Evolutionary conservation across 192 early-diverging fungal species (phyloP).

Genomic region (Globomyces pollinis-pini): DNA sequence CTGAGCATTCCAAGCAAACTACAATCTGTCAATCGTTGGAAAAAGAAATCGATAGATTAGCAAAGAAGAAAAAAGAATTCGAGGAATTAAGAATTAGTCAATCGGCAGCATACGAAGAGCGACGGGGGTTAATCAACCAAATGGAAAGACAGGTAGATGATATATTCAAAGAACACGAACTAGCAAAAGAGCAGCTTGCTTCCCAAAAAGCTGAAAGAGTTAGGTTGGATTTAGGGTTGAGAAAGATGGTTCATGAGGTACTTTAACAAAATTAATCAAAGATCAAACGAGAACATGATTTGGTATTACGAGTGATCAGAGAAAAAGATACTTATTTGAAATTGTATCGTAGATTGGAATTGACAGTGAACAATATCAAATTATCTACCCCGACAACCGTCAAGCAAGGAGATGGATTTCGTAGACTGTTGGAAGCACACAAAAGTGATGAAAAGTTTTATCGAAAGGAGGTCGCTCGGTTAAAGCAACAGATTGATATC

Average conservation of each 20-base stretch:
- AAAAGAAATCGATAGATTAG: conserved; percentile 46
- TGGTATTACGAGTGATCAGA: conserved; percentile 42
- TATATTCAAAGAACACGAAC: conserved; percentile 55
- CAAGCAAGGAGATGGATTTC: conserved; percentile 42
- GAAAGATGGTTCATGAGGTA: conserved; percentile 41
- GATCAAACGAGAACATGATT: conserved; percentile 52
- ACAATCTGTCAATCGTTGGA: conserved; percentile 42
- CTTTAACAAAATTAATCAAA: background rate
- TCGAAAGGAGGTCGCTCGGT: conserved; percentile 25
- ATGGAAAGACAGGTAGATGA: conserved; percentile 53
- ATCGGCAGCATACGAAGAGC: conserved; percentile 44
- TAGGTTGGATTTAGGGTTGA: conserved; percentile 38
- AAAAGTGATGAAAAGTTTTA: conserved; percentile 34
- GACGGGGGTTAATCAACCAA: conserved; percentile 43
- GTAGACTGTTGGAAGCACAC: conserved; percentile 21
- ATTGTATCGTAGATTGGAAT: conserved; percentile 38
- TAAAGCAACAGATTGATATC: conserved; percentile 44
- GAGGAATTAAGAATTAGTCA: conserved; percentile 47
- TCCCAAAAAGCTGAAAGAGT: conserved; percentile 46
- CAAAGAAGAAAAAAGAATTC: conserved; percentile 40
- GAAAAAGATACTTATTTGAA: conserved; percentile 54
- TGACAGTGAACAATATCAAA: conserved; percentile 52
- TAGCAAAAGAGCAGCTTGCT: conserved; percentile 52
- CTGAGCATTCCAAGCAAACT: conserved; percentile 51
- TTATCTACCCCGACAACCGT: conserved; percentile 37